Base-by-base conservation (phyloP, 2,329 filamentous ascomycete species). In the Aspergillus novofumigatus region DNA sequence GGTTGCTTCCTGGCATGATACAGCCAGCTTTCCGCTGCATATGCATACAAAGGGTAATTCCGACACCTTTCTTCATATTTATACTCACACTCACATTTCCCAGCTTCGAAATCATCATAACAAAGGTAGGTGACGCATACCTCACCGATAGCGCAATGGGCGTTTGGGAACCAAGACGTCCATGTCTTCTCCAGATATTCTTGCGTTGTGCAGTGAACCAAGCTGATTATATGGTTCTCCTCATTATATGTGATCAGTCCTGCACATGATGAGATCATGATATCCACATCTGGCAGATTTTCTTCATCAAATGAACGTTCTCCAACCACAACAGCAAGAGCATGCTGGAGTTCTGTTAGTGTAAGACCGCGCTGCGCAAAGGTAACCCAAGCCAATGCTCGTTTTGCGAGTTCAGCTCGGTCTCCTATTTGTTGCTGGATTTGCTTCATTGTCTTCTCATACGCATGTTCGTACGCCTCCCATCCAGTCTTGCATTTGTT, bases 191-290 rank as follows among this genome's bases (percentile, higher is more conserved):
- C 66, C 51, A 81, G 76, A 63, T 78, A 82, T 51, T 80, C 71
- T 49, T 80, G 75, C 1, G 78, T 72, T 0, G 80, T 80, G 53
- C 78, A 77, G 60, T 82, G 79, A 4, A 78, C 60, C n/a, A 69
- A 55, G 4, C 60, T 62, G 38, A 69, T 57, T 6, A 64, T 54
- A 20, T 56, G 29, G 26, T 55, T 63, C 32, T 66, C 41, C 20
- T 61, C 38, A 49, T 69, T 64, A n/a, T 65, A 45, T 8, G 49
- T 55, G 21, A 69, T 58, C 14, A 69, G 52, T 10, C 67, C 68
- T 8, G 59, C 60, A 59, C 68, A 69, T 4, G 60, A 60, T 1
- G 64, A 66, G 11, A 66, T 48, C 48, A 41, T n/a, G n/a, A n/a
- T n/a, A n/a, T 58, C 52, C 29, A 57, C 29, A 11, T 55, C 49